A percentile compares a stretch with the other conserved stretches of the same genome.
Conservation (phyloP, 2,329 filamentous ascomycete species). For the Calonectria hongkongensis region DNA sequence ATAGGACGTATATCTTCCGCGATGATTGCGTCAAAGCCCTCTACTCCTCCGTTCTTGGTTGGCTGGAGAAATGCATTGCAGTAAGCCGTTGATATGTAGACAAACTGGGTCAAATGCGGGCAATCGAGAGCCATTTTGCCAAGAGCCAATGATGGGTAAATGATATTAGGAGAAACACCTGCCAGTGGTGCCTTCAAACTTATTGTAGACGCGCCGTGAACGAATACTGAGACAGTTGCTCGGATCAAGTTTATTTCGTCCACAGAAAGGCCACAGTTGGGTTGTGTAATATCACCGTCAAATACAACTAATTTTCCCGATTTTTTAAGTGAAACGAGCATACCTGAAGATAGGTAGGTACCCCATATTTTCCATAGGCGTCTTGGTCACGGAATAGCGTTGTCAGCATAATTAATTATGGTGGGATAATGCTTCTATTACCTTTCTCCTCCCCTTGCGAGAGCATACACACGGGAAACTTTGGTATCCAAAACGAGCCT, state of each 20-base stretch:
- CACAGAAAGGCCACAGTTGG: not conserved
- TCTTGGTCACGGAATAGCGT: not conserved
- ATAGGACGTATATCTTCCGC: not conserved
- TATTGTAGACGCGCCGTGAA: not conserved
- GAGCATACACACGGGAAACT: constrained; percentile 1
- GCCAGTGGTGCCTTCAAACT: not conserved
- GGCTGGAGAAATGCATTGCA: not conserved
- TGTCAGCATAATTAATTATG: not conserved
- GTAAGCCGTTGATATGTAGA: constrained; percentile 3
- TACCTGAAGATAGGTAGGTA: not conserved
- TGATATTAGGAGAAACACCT: not conserved
- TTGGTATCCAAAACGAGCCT: not conserved
- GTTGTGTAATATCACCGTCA: not conserved
- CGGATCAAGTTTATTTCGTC: not conserved
- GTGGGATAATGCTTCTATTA: not conserved
- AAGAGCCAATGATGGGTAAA: not conserved
- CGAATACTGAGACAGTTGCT: not conserved
- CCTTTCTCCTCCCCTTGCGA: constrained; percentile 6
- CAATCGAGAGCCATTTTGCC: constrained; percentile 1
- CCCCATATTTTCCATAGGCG: not conserved
- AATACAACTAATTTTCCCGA: not conserved
- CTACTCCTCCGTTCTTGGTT: not conserved
- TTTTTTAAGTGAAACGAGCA: not conserved
- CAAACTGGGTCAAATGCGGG: not conserved
- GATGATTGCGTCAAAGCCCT: not conserved